phyloP scores from a whole-genome alignment of 305 asterid genomes.

The Plantago lanceolata region DNA sequence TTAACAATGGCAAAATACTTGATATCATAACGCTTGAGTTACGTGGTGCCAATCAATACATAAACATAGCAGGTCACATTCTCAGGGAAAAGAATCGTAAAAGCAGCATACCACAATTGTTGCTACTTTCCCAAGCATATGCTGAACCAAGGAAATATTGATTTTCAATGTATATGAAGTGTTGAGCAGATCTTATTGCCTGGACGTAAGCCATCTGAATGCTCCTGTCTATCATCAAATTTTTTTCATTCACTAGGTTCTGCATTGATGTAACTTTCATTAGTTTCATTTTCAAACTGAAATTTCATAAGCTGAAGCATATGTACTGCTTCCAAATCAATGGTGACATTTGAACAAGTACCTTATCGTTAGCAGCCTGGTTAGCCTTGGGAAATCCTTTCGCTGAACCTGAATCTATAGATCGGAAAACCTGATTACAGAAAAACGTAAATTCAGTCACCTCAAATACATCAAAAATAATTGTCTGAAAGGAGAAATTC shows the following conservation, averaged over 20 bases:
- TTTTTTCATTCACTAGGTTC: constrained; percentile 79
- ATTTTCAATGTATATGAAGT: constrained; percentile 87
- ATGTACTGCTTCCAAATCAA: not conserved
- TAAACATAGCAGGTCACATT: not conserved
- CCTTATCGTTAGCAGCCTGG: constrained; percentile 55
- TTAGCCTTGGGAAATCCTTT: constrained; percentile 77
- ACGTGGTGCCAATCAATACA: not conserved
- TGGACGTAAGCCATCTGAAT: constrained; percentile 85
- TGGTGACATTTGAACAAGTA: constrained; percentile 25
- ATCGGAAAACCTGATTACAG: constrained; percentile 69
- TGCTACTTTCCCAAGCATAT: constrained; percentile 87
- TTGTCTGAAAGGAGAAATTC: not conserved
- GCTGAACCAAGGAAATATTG: constrained; percentile 94
- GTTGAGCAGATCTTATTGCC: constrained; percentile 89
- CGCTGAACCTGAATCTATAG: constrained; percentile 92
- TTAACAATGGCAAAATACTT: no score
- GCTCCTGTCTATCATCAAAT: constrained; percentile 80
- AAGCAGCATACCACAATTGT: constrained; percentile 51
- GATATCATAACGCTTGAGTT: not conserved
- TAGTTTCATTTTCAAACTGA: constrained; percentile 6
- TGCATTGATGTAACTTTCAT: constrained; percentile 33
- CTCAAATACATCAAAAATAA: constrained; percentile 3
- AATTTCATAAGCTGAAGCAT: not conserved
- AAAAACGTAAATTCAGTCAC: constrained; percentile 12
- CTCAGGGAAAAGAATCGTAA: not conserved